Evolutionary conservation across 2,329 filamentous ascomycete genomes (phyloP).

Genomic region (Verticillium longisporum): DNA sequence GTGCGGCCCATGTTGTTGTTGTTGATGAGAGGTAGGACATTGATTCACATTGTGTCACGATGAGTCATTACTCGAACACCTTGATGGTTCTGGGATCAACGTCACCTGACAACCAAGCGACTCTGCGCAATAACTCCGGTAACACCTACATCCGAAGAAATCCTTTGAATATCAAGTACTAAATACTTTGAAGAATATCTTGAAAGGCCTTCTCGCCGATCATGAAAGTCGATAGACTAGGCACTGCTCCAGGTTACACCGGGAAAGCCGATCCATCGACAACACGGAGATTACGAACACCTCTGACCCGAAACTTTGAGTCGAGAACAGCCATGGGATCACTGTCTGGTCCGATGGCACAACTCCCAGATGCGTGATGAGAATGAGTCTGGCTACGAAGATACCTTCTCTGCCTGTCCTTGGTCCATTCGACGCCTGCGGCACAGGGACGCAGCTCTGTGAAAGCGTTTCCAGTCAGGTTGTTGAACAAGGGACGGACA

Average conservation of each 20-base stretch:
- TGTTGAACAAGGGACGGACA: no score
- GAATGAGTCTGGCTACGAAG: conserved; percentile 30
- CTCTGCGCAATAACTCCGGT: neutral
- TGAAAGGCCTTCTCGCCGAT: neutral
- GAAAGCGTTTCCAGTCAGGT: no score
- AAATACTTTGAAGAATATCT: neutral
- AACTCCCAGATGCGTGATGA: conserved; percentile 48
- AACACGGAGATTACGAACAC: conserved; percentile 47
- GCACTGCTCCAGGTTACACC: neutral
- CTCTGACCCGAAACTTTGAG: conserved; percentile 44
- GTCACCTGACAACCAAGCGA: neutral
- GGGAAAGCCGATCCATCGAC: conserved; percentile 56
- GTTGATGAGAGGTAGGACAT: neutral
- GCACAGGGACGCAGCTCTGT: no score
- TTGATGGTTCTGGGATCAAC: neutral
- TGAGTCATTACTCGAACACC: neutral
- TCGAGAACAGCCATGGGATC: conserved; percentile 49
- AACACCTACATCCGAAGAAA: no score
- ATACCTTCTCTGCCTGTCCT: conserved; percentile 3
- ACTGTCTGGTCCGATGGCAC: conserved; percentile 42
- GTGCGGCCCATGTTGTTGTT: conserved; percentile 6
- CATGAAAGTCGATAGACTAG: conserved; percentile 1
- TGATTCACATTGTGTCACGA: neutral
- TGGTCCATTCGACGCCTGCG: no score
- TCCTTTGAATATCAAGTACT: no score